Evolutionary conservation across 108 stramenopile genomes (phyloP).

Genomic region (Pseudonitzschia pungens): DNA sequence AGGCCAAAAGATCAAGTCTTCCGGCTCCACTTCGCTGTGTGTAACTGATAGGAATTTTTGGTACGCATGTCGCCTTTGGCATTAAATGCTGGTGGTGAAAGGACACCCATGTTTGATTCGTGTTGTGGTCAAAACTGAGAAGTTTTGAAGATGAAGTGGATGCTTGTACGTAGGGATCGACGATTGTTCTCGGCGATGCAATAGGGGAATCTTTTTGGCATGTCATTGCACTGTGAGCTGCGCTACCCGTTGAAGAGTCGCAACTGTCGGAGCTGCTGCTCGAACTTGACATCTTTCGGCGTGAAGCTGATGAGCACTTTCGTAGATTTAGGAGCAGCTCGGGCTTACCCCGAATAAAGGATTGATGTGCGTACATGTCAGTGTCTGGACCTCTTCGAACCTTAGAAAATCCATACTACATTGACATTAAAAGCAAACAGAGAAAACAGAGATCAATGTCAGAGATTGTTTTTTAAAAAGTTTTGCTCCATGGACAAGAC

Average conservation of each 20-base stretch:
- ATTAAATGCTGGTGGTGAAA: constrained; percentile 22
- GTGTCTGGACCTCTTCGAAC: constrained; percentile 72
- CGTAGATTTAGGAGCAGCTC: constrained; percentile 59
- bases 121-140: background rate
- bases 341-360: constrained; percentile 56
- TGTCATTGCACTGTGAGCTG: background rate
- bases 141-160: background rate
- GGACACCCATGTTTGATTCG: constrained; percentile 30
- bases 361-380: constrained; percentile 76
- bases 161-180: background rate
- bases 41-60: background rate
- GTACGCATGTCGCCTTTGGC: constrained; percentile 11
- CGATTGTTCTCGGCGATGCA: constrained; percentile 2
- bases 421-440: background rate
- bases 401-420: constrained; percentile 84
- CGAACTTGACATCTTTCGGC: constrained; percentile 13
- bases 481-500: background rate
- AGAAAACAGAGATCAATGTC: background rate
- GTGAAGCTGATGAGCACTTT: constrained; percentile 42
- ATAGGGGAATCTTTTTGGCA: background rate
- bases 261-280: constrained; percentile 5
- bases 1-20: constrained; percentile 48
- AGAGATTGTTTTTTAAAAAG: background rate
- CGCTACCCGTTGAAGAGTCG: constrained; percentile 8
- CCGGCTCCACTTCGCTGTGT: constrained; percentile 23